A percentile compares a stretch with the other conserved stretches of the same genome.
phyloP scores from a whole-genome alignment of 2,329 filamentous ascomycete genomes.

The Pestalotiopsis sp. region DNA sequence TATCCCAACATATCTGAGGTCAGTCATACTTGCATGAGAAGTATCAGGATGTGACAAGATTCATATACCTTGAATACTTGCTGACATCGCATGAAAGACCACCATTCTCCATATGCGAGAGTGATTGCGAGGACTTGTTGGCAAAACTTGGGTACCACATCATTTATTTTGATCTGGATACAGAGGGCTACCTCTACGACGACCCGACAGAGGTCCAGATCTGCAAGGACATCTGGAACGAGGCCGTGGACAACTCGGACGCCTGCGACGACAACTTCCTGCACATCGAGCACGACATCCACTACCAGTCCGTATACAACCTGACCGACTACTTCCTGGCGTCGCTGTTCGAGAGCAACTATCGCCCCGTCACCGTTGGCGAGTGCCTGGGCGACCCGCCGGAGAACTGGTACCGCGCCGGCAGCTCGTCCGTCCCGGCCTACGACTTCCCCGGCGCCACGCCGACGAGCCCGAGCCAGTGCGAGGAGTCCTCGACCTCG shows the following conservation, averaged over 20 bases:
- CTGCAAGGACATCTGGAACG: slow-evolving; percentile 40
- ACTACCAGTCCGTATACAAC: slow-evolving; percentile 48
- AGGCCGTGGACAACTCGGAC: slow-evolving; percentile 31
- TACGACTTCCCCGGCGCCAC: slow-evolving; percentile 29
- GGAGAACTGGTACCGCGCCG: slow-evolving; percentile 55
- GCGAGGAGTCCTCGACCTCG: slow-evolving; percentile 18
- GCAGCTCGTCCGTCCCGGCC: slow-evolving; percentile 26
- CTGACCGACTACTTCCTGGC: slow-evolving; percentile 47
- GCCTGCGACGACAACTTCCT: slow-evolving; percentile 32
- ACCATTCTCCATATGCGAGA: slow-evolving; percentile 34
- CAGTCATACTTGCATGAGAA: neutral
- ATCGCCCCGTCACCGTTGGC: slow-evolving; percentile 54
- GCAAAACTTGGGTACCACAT: slow-evolving; percentile 33
- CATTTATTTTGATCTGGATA: slow-evolving; percentile 35
- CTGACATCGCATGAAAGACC: slow-evolving; percentile 22
- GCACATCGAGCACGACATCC: slow-evolving; percentile 50
- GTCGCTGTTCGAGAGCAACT: slow-evolving; percentile 44
- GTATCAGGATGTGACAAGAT: neutral
- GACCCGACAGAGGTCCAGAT: slow-evolving; percentile 34
- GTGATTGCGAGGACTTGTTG: slow-evolving; percentile 29
- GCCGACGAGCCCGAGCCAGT: slow-evolving; percentile 32
- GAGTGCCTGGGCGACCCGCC: slow-evolving; percentile 55
- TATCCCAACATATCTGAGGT: slow-evolving; percentile 37
- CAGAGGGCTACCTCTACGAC: slow-evolving; percentile 34
- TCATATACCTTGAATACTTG: neutral